phyloP scores from a whole-genome alignment of 495 filamentous ascomycete genomes.

The Penicillium roqueforti region DNA sequence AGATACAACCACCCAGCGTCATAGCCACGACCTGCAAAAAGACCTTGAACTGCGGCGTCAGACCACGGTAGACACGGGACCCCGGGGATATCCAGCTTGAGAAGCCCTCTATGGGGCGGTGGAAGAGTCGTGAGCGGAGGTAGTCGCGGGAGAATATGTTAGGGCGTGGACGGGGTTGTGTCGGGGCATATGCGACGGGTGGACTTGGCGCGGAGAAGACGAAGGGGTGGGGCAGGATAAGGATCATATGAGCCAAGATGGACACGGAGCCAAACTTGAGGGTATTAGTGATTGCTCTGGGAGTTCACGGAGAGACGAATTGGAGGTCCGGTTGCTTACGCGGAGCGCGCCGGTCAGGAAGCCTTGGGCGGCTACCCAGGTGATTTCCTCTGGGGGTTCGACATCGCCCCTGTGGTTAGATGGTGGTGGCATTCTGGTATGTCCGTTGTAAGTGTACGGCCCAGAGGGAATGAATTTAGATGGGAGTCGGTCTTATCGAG shows the following conservation, averaged over 20 bases:
- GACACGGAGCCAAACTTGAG: constrained; percentile 46
- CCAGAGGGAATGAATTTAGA: not conserved
- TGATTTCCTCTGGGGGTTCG: constrained; percentile 42
- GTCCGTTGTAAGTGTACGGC: not conserved
- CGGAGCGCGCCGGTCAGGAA: constrained; percentile 45
- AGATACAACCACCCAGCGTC: constrained; percentile 79
- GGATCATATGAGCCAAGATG: constrained; percentile 47
- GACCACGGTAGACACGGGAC: constrained; percentile 71
- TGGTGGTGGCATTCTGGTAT: constrained; percentile 37
- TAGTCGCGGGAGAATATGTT: constrained; percentile 36
- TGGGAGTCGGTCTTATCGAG: constrained; percentile 4
- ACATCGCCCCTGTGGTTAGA: constrained; percentile 33
- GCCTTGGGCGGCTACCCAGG: constrained; percentile 38
- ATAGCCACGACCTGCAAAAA: constrained; percentile 85
- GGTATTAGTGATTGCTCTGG: not conserved
- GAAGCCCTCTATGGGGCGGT: constrained; percentile 43
- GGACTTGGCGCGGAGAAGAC: constrained; percentile 31
- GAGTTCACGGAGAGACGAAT: not conserved
- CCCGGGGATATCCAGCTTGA: constrained; percentile 43
- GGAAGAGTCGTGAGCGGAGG: constrained; percentile 37
- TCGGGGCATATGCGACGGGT: constrained; percentile 15
- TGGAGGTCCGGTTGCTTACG: constrained; percentile 26
- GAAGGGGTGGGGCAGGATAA: constrained; percentile 45
- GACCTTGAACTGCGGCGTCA: constrained; percentile 90
- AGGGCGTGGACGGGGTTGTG: constrained; percentile 21